Conservation (phyloP, 2,329 filamentous ascomycete species). For the Cladorrhinum sp. region DNA sequence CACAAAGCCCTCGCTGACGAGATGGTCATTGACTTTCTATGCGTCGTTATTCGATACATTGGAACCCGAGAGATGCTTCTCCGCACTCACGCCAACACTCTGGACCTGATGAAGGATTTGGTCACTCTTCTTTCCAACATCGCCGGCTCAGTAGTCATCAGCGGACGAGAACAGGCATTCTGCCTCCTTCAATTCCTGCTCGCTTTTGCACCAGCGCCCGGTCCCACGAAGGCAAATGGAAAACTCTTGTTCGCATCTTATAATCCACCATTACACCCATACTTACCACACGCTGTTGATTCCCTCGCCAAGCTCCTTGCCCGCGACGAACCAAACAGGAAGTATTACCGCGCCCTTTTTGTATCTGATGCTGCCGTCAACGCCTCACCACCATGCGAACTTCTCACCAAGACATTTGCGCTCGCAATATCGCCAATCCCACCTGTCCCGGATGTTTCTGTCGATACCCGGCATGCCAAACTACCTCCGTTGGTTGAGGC, state of each 20-base stretch:
- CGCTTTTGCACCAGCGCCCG: conserved; percentile 79
- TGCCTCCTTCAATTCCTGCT: conserved; percentile 86
- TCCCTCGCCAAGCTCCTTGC: conserved; percentile 87
- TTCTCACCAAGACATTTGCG: conserved; percentile 83
- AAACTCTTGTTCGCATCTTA: conserved; percentile 75
- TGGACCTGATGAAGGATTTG: conserved; percentile 97
- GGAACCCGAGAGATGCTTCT: conserved; percentile 87
- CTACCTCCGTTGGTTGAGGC: conserved; percentile 69
- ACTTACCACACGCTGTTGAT: conserved; percentile 86
- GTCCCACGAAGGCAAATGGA: conserved; percentile 56
- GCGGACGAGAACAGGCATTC: conserved; percentile 80
- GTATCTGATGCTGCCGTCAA: conserved; percentile 58
- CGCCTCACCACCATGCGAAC: conserved; percentile 65
- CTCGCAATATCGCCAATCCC: conserved; percentile 81
- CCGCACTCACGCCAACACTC: conserved; percentile 74
- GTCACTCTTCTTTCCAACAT: conserved; percentile 88
- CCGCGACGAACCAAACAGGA: conserved; percentile 87
- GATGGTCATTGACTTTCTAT: conserved; percentile 76
- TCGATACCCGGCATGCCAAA: conserved; percentile 55
- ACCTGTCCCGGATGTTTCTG: conserved; percentile 68
- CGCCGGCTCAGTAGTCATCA: conserved; percentile 73
- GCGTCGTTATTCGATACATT: conserved; percentile 77
- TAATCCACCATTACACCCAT: conserved; percentile 77
- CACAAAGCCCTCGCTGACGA: conserved; percentile 72
- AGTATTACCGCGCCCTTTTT: conserved; percentile 80